Base-by-base conservation (phyloP, 805 yeast genomes). In the Cyberlindnera petersonii region DNA sequence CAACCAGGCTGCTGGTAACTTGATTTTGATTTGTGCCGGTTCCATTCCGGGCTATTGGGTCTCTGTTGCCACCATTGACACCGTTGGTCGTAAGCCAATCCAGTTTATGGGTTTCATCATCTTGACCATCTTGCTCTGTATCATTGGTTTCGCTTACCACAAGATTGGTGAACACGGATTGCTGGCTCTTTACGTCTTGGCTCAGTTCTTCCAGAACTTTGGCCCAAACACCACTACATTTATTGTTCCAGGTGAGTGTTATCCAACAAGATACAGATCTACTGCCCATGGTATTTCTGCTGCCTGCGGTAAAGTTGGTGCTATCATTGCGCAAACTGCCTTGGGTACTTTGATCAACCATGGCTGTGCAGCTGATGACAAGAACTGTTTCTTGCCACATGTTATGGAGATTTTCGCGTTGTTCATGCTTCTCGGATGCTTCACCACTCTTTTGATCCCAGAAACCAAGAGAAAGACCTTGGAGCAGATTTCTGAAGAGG, bases 281-380 rank as follows among this genome's bases (percentile, higher is more conserved):
- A 79, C 95, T 51, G 95, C 96, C 34, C 96, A 87, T 57, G 96
- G 96, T 74, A 74, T 87, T 47, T 86, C 95, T 48, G 96, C 96
- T 53, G 96, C 94, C 36, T 64, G 78, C 24, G 96, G 96, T 72
- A 87, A 87, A 64, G 71, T 86, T 55, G 96, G 96, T 70, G 95
- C 96, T 43, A 86, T 87, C 52, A 77, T 87, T 71, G 95, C 96
- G 20, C 93, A 83, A 69, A 80, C 89, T 47, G 82, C 84, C 61
- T 65, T 84, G 51, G 93, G 96, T 74, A 86, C 95, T 48, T 74
- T 87, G 56, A 73, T 81, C 41, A 72, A 83, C 72, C 91, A 83
- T 64, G 74, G 77, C 47, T 87, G 95, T 77, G 68, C 86, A 26
- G 61, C 75, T 44, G 60, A 60, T 26, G 36, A 53, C 24, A 54